These are phyloP conservation scores for Digitaria exilis DNA, from an alignment of 202 grass and related monocot genomes.

Conservation along the genomic window DNA sequence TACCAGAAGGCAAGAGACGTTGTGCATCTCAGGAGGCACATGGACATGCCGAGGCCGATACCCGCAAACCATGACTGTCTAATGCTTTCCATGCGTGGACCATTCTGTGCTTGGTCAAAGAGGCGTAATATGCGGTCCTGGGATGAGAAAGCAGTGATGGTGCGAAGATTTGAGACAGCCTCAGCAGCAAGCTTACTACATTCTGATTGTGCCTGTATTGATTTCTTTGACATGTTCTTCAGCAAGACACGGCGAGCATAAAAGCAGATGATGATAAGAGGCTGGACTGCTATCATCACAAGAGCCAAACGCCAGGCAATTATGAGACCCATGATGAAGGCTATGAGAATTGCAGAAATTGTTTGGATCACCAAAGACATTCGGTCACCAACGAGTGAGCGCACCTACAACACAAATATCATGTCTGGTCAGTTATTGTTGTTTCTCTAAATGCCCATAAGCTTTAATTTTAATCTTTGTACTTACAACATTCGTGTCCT, in stretches of 20 bases:
- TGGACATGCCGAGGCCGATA: slow-evolving; percentile 59
- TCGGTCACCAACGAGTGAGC: slow-evolving; percentile 60
- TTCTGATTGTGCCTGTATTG: slow-evolving; percentile 62
- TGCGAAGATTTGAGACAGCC: slow-evolving; percentile 72
- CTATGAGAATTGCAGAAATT: slow-evolving; percentile 60
- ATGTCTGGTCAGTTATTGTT: background rate
- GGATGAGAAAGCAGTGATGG: slow-evolving; percentile 78
- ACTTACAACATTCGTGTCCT: slow-evolving; percentile 82
- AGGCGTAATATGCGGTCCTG: slow-evolving; percentile 67
- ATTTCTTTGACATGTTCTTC: slow-evolving; percentile 64
- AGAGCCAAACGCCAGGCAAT: slow-evolving; percentile 85
- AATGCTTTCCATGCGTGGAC: slow-evolving; percentile 54
- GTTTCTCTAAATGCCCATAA: background rate
- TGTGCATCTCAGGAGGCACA: slow-evolving; percentile 56
- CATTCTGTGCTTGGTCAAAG: slow-evolving; percentile 61
- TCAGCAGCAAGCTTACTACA: slow-evolving; percentile 75
- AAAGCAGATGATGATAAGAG: background rate
- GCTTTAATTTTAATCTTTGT: slow-evolving; percentile 4
- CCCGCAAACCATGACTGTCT: slow-evolving; percentile 73
- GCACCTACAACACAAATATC: slow-evolving; percentile 54
- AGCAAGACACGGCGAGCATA: background rate
- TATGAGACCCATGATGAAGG: slow-evolving; percentile 77
- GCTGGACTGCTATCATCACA: background rate
- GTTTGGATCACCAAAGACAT: slow-evolving; percentile 87
- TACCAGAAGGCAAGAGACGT: slow-evolving; percentile 84